These are phyloP conservation scores for Microbotryum scabiosae DNA, from an alignment of 1,284 basidiomycete species.

Conservation along the genomic window DNA sequence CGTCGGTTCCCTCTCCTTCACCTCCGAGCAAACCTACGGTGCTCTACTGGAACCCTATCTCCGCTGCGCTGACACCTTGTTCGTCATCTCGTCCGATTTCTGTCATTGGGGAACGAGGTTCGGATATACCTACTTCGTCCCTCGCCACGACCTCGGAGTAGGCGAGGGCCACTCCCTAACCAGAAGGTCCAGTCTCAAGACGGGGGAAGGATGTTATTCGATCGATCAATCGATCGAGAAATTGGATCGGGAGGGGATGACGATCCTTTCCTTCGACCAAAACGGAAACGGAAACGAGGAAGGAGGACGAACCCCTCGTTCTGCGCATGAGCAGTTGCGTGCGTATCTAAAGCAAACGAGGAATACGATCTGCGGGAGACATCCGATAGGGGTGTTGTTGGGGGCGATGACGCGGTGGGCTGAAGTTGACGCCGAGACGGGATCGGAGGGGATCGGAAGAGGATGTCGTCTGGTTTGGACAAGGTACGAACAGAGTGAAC, in stretches of 20 bases:
- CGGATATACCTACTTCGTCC: conserved; percentile 15
- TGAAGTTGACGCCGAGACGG: conserved; percentile 40
- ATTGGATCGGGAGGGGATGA: conserved; percentile 71
- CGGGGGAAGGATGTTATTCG: conserved; percentile 33
- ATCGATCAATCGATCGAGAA: conserved; percentile 53
- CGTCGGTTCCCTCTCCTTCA: conserved; percentile 67
- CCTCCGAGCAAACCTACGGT: conserved; percentile 58
- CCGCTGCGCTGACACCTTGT: conserved; percentile 65
- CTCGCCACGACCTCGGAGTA: not conserved
- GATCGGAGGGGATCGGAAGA: conserved; percentile 36
- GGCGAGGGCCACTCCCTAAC: not conserved
- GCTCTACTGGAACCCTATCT: conserved; percentile 70
- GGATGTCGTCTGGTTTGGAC: conserved; percentile 58
- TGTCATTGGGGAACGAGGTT: conserved; percentile 74
- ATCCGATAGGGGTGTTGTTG: conserved; percentile 87
- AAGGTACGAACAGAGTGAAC: conserved; percentile 83
- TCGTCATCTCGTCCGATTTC: conserved; percentile 90
- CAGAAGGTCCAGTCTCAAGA: not conserved
- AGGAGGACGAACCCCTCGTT: conserved; percentile 35
- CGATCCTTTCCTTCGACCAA: conserved; percentile 51
- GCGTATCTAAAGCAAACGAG: conserved; percentile 69
- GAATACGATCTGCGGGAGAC: conserved; percentile 95
- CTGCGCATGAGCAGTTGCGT: conserved; percentile 58
- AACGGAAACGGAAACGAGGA: conserved; percentile 42
- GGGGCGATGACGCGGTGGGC: conserved; percentile 62